Conservation (phyloP, 305 asterid species). For the Coffea humblotiana region DNA sequence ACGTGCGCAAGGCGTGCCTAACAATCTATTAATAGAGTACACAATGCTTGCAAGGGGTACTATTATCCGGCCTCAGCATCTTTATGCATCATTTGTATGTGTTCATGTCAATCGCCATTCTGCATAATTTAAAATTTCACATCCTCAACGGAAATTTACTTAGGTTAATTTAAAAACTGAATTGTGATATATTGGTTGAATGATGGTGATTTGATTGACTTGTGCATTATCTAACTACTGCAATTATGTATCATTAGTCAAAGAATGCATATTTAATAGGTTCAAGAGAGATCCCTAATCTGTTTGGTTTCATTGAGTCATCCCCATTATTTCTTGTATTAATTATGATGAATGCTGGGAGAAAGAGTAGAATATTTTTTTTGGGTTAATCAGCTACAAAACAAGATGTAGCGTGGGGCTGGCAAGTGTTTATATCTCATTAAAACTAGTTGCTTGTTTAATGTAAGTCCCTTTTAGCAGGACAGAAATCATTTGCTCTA, state of each 20-base stretch:
- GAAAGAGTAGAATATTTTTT: not conserved
- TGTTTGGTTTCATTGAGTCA: constrained; percentile 13
- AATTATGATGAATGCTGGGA: not conserved
- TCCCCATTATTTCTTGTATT: not conserved
- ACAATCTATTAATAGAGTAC: too few relatives aligned
- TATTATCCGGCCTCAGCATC: too few relatives aligned
- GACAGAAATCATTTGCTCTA: not conserved
- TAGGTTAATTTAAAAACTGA: constrained; percentile 1
- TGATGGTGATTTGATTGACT: constrained; percentile 12
- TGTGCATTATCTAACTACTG: constrained; percentile 11
- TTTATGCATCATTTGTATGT: too few relatives aligned
- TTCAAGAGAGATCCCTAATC: constrained; percentile 38
- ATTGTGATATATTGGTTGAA: constrained; percentile 6
- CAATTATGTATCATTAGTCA: constrained; percentile 11
- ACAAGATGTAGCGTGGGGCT: not conserved
- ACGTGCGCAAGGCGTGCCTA: too few relatives aligned
- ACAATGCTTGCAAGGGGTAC: too few relatives aligned
- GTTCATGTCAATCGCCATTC: too few relatives aligned
- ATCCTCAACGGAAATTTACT: too few relatives aligned
- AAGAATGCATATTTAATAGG: constrained; percentile 16
- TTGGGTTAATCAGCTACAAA: not conserved
- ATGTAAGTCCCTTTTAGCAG: not conserved
- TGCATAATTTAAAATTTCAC: too few relatives aligned
- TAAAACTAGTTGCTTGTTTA: not conserved
- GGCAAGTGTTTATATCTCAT: not conserved